Evolutionary conservation across 2,329 filamentous ascomycete genomes (phyloP).

Genomic region (Curvularia spicifera): DNA sequence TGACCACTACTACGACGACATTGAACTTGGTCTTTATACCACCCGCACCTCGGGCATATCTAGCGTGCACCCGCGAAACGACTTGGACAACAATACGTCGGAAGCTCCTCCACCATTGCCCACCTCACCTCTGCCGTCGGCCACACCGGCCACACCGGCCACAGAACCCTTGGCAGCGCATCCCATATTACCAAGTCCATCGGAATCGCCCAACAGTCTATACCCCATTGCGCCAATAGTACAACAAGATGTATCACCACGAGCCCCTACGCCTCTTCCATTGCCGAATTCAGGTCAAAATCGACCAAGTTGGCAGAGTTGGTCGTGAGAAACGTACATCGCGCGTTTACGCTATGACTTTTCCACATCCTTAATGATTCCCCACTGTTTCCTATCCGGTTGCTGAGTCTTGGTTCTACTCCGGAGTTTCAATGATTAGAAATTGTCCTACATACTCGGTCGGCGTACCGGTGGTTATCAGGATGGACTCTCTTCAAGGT

Average conservation of each 20-base stretch:
- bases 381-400: not conserved
- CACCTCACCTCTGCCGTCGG: constrained; percentile 7
- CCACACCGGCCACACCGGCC: not conserved
- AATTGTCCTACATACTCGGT: not conserved
- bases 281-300: constrained; percentile 1
- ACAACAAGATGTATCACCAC: not conserved
- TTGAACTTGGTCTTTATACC: constrained; percentile 32
- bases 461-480: not conserved
- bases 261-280: constrained; percentile 5
- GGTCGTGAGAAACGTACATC: constrained; percentile 10
- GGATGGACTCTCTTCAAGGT: too few relatives aligned
- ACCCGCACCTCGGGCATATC: constrained; percentile 19
- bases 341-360: not conserved
- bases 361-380: not conserved
- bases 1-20: constrained; percentile 31
- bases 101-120: constrained; percentile 30
- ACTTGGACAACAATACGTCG: constrained; percentile 14
- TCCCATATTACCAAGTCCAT: not conserved
- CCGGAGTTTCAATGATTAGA: not conserved
- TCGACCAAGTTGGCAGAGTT: constrained; percentile 21
- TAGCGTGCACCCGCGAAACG: constrained; percentile 13
- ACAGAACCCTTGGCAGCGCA: not conserved
- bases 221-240: not conserved
- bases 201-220: not conserved
- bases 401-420: not conserved